These are phyloP conservation scores for Oryza nivara DNA, from an alignment of 176 grass and related monocot genomes.

Conservation along the genomic window DNA sequence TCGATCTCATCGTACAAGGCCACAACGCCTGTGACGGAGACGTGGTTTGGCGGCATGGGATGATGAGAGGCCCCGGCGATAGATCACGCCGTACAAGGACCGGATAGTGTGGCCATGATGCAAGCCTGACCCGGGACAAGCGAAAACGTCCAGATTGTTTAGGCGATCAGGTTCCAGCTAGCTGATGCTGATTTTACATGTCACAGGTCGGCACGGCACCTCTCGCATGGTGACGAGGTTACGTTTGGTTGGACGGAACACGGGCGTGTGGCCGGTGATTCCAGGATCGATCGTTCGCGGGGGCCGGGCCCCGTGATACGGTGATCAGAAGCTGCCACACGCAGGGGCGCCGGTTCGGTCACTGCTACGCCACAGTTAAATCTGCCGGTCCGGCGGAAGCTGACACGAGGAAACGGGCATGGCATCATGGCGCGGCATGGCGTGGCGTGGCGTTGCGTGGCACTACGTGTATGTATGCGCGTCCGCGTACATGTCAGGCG, in stretches of 20 bases:
- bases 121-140: neutral
- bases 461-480: neutral
- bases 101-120: neutral
- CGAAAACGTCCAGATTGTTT: slow-evolving; percentile 22
- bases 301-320: neutral
- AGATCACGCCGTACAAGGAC: slow-evolving; percentile 13
- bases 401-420: slow-evolving; percentile 49
- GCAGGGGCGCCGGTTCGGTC: neutral
- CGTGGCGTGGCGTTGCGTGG: slow-evolving; percentile 25
- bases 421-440: slow-evolving; percentile 34
- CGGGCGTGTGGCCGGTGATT: neutral
- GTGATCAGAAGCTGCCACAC: slow-evolving; percentile 23
- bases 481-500: slow-evolving; percentile 24
- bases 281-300: neutral
- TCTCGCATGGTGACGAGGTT: slow-evolving; percentile 1
- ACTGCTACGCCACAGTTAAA: slow-evolving; percentile 38
- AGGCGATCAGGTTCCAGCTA: neutral
- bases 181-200: neutral
- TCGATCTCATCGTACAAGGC: slow-evolving; percentile 1
- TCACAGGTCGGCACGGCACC: neutral
- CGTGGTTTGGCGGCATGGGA: slow-evolving; percentile 17
- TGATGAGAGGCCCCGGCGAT: neutral
- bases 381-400: slow-evolving; percentile 45
- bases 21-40: neutral
- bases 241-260: slow-evolving; percentile 1